Conservation (phyloP, 2,329 filamentous ascomycete genomes). For the Botrytis medusae region DNA sequence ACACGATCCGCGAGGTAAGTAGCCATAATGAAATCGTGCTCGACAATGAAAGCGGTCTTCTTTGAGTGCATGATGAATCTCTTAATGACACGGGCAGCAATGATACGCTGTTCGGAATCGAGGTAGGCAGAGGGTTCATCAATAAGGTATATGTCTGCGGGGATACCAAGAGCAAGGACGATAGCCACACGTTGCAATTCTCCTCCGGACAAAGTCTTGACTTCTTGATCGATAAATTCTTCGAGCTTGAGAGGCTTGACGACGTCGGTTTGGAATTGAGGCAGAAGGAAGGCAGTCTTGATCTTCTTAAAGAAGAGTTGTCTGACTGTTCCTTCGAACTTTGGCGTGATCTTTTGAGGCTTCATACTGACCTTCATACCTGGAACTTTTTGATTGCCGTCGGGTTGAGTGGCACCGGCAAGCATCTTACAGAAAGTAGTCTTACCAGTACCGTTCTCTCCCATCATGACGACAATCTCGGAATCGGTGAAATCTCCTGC, state of each 20-base stretch:
- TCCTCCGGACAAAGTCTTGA: slow-evolving; percentile 98
- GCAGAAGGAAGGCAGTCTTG: slow-evolving; percentile 91
- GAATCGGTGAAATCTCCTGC: slow-evolving; percentile 91
- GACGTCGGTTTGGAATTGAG: slow-evolving; percentile 98
- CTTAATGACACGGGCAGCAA: slow-evolving; percentile 97
- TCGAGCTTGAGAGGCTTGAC: slow-evolving; percentile 99
- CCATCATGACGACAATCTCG: slow-evolving; percentile 99
- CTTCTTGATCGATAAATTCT: slow-evolving; percentile 99
- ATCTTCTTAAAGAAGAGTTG: slow-evolving; percentile 99
- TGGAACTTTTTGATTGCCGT: slow-evolving; percentile 74
- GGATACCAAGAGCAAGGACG: slow-evolving; percentile 90
- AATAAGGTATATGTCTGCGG: slow-evolving; percentile 97
- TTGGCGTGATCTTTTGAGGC: slow-evolving; percentile 98
- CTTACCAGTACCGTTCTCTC: slow-evolving; percentile 98
- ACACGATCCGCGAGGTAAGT: slow-evolving; percentile 81
- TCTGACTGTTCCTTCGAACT: slow-evolving; percentile 94
- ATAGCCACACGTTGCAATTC: slow-evolving; percentile 99
- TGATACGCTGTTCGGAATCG: slow-evolving; percentile 98
- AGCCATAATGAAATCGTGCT: slow-evolving; percentile 99
- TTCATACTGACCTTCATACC: slow-evolving; percentile 99
- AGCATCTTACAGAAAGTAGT: slow-evolving; percentile 98
- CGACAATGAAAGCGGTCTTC: slow-evolving; percentile 98
- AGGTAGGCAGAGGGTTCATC: slow-evolving; percentile 97
- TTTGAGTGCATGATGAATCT: slow-evolving; percentile 99
- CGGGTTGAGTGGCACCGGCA: slow-evolving; percentile 89